Evolutionary conservation across 176 grass and related monocot genomes (phyloP), one percentile per base, ranked within the genome.

Genomic region (Saccharum officinarum): DNA sequence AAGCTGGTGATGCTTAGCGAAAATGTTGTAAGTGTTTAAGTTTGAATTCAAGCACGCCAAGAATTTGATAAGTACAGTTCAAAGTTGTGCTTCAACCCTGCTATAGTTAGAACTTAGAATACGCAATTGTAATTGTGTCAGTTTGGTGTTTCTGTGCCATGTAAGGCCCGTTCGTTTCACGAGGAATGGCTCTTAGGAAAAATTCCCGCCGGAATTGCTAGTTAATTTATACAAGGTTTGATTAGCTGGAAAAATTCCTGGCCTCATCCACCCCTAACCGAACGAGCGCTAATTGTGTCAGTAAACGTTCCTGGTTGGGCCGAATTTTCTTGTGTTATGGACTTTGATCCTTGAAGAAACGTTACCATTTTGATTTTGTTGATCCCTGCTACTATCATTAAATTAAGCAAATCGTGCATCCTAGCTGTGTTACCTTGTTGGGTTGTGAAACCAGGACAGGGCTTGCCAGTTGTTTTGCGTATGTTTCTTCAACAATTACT

Each of bases 391-490:
- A 17, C 47, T 6, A 50, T 18, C 50, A 22, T 34, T 20, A 23
- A 44, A 26, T 63, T 63, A 25, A 33, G 4, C n/a, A 45, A 67
- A 41, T 31, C 1, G 6, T 76, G 2, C n/a, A 40, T 40, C 42
- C 22, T 67, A 22, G 52, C 76, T 26, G 39, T 47, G 17, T 20
- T 71, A 47, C 61, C 16, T 71, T 71, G 39, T 16, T 86, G 20
- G 12, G 66, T 61, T 63, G 39, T 62, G 50, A 49, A 72, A 61
- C 20, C 4, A 84, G 61, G 60, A 3, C 72, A 76, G 46, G 8
- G 42, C 15, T 41, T 55, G 76, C 57, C 71, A 63, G 67, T 64
- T 86, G 69, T 66, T 41, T 74, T n/a, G 20, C 1, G 17, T 72
- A 28, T 5, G 28, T 5, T 4, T 73, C 28, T 31, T 45, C 3